Base-by-base conservation (phyloP, 768 basidiomycete genomes). In the Rhodotorula toruloides region DNA sequence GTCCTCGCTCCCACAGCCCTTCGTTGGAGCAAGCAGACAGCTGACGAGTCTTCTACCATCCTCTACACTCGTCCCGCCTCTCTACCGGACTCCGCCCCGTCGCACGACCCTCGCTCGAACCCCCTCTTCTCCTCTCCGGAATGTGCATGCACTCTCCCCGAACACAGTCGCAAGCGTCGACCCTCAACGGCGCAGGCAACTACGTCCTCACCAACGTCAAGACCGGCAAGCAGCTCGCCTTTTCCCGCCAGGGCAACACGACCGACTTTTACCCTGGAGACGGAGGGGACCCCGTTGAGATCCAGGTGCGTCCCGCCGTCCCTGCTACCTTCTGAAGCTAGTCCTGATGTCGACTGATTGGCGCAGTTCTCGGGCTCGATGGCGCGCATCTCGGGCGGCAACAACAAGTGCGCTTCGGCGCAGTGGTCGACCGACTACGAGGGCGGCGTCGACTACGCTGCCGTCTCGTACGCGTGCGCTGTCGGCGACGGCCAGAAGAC, bases 321-420 rank as follows among this genome's bases (percentile, higher is more conserved):
- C 21, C 9, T 9, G 16, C 8, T 25, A 29, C 29, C 37, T n/a
- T 37, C n/a, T 14, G 32, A 32, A 39, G 34, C 36, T 36, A 1
- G 47, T 31, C 19, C 25, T 3, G 16, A 36, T 21, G 40, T 8
- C 44, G 49, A 32, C 46, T 29, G 6, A 42, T 27, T 44, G 21
- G 10, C 12, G 5, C 42, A 63, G 65, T 66, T 63, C 48, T 31
- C 27, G 4, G 48, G 54, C 32, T 31, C 47, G 36, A 54, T 54
- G 13, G 65, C 65, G 56, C 65, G 61, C 21, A 34, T 70, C 37
- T 68, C 67, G 25, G 65, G 69, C 42, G 65, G 69, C 42, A 63
- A 66, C 65, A 63, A 66, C 69, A 63, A 66, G 63, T 70, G 69
- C 54, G 62, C 65, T 4, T 66, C 58, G 7, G 61, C 64, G 1